Evolutionary conservation across 371 early-diverging fungal genomes (phyloP).

Genomic region (Smittium culicis): DNA sequence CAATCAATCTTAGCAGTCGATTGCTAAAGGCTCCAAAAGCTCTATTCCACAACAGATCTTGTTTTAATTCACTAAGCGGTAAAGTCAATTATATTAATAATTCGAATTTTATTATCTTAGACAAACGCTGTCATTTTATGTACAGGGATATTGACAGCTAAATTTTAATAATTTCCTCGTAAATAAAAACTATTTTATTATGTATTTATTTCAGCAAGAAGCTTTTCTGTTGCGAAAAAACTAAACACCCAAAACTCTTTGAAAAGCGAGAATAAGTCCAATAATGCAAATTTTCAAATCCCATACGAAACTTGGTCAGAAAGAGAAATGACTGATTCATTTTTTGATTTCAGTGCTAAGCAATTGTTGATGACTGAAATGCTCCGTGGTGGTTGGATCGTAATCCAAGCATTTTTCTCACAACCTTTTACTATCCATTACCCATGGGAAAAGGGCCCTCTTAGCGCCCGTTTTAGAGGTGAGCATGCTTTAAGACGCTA

Average conservation of each 20-base stretch:
- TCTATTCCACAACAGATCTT: too few relatives aligned
- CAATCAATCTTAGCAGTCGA: too few relatives aligned
- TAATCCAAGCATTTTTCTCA: conserved; percentile 85
- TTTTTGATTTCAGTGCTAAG: conserved; percentile 62
- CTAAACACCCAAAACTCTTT: neutral
- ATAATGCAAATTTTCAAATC: conserved; percentile 14
- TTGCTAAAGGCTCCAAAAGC: too few relatives aligned
- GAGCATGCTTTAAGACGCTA: conserved; percentile 94
- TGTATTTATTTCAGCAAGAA: neutral
- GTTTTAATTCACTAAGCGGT: too few relatives aligned
- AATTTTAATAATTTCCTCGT: too few relatives aligned
- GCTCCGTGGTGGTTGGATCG: conserved; percentile 81
- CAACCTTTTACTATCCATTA: conserved; percentile 93
- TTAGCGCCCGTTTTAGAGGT: conserved; percentile 90
- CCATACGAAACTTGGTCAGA: conserved; percentile 28
- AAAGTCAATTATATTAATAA: too few relatives aligned
- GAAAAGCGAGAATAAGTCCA: neutral
- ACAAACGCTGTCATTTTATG: too few relatives aligned
- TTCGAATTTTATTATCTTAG: too few relatives aligned
- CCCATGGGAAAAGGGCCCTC: conserved; percentile 89
- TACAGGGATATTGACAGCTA: too few relatives aligned
- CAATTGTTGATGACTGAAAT: conserved; percentile 82
- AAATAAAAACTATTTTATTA: too few relatives aligned
- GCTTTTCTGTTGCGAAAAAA: neutral
- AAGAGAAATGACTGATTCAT: conserved; percentile 27